Base-by-base conservation (phyloP, 495 filamentous ascomycete genomes). In the Zalerion maritima region DNA sequence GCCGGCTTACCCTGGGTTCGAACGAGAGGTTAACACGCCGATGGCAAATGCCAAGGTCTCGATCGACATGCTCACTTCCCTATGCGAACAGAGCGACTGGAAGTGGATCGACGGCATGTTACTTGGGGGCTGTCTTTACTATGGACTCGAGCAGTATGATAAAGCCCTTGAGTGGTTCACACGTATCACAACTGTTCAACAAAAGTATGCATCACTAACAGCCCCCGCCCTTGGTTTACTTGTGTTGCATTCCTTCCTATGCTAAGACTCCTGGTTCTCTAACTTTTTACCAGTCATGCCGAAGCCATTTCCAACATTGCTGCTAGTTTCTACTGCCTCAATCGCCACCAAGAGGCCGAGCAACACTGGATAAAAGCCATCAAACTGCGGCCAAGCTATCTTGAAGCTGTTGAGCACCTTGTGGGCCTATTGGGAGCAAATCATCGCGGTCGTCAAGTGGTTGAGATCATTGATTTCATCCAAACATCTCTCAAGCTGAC, bases 371-470 rank as follows among this genome's bases (percentile, higher is more conserved):
- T 77, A 28, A 73, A 70, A 29, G 82, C 83, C 10, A 74, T 99
- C 18, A 81, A 73, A 40, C 58, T 80, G 24, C 73, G 82, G 3
- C 89, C 89, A 2, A 83, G 75, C 49, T 93, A 89, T 54, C 81
- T 99, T 37, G 89, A 99, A 58, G 91, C 89, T 9, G 85, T 91
- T 10, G 89, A 99, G 49, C 89, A 96, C 62, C 67, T 99, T 2
- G 78, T 96, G 17, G 83, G 85, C 4, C 59, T 99, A 18, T 51
- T 94, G 14, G 93, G 83, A 50, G 76, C 71, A 31, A 79, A 73
- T 26, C 75, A 89, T 30, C 69, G 87, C 35, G 80, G 74, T 17
- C 75, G 69, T 42, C 84, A 96, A 44, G 89, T 87, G 9, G 76
- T 97, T 26, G 71, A 79, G 27, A 74, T 91, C 26, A 96, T 97